Base-by-base conservation (phyloP, 129 eudicot genomes). In the Tanacetum coccineum region DNA sequence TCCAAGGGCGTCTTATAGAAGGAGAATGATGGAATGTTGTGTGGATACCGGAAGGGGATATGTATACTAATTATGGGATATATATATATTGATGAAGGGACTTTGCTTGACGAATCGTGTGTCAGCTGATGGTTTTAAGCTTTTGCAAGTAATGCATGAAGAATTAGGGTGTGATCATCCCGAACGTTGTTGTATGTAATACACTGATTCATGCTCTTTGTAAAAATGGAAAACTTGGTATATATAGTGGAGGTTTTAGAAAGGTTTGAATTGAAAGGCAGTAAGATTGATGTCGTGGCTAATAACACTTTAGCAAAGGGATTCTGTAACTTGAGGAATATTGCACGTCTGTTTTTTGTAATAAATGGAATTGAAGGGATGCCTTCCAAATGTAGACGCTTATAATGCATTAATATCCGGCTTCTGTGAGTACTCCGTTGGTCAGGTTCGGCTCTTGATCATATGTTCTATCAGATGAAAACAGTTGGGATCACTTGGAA, bases 21-120 rank as follows among this genome's bases (percentile, higher is more conserved):
- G 65, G 75, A 93, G 82, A 78, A 93, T 89, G 92, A 82, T 86
- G 92, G 87, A 73, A 14, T 73, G 75, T 73, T 95, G 91, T 49
- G 68, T 91, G 46, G n/a, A n/a, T n/a, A n/a, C n/a, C n/a, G n/a
- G 28, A 75, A 67, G 94, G 87, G 15, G 99, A 93, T 84, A 83
- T 82, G 52, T 93, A 88, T 47, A 93, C 99, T 56, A n/a, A n/a
- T n/a, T 89, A 32, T 19, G 96, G 90, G 64, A 93, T 88, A 47
- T 74, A n/a, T n/a, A n/a, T n/a, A n/a, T n/a, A n/a, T n/a, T 93
- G 81, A 93, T 87, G 92, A 93, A 93, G 62, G 99, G 99, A 13
- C 80, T 93, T 75, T 86, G 99, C 75, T 81, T 84, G 75, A 88
- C 99, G 30, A 93, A 93, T 78, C 85, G 96, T 14, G 87, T 93